A percentile compares a stretch with the other conserved stretches of the same genome.
Evolutionary conservation across 345 rosid genomes (phyloP).

Genomic region (Gossypium rotundifolium): DNA sequence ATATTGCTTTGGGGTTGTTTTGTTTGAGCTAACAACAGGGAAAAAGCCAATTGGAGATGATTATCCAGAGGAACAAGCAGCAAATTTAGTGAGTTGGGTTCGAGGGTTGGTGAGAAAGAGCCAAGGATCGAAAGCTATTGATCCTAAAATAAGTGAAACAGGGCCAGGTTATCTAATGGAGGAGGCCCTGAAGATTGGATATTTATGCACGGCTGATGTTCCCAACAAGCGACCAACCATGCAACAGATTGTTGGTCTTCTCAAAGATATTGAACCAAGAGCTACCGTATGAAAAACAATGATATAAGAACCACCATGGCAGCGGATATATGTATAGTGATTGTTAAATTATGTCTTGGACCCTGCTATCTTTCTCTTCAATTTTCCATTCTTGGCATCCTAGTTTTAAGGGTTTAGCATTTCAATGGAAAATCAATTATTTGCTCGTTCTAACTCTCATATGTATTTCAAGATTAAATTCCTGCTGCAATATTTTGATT

Average conservation of each 20-base stretch:
- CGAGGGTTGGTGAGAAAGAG: conserved; percentile 66
- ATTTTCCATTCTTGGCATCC: conserved; percentile 18
- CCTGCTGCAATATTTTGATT: too few species aligned
- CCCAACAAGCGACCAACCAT: conserved; percentile 91
- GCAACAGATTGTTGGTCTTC: conserved; percentile 95
- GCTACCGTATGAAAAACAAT: conserved; percentile 27
- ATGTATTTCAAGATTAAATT: too few species aligned
- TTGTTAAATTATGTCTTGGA: conserved; percentile 12
- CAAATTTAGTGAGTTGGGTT: conserved; percentile 62
- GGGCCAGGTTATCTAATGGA: conserved; percentile 61
- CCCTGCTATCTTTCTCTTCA: conserved; percentile 5
- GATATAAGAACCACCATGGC: conserved; percentile 12
- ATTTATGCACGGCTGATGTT: conserved; percentile 83
- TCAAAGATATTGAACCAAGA: conserved; percentile 76
- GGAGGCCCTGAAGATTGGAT: conserved; percentile 88
- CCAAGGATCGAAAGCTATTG: conserved; percentile 55
- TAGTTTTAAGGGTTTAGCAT: neutral
- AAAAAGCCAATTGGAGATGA: conserved; percentile 65
- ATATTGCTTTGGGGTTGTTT: conserved; percentile 83
- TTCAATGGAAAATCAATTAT: too few species aligned
- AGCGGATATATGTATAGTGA: conserved; percentile 35
- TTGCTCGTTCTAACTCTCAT: too few species aligned
- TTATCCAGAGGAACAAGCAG: conserved; percentile 59
- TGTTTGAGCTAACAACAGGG: conserved; percentile 76
- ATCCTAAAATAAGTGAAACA: conserved; percentile 66